A percentile compares a stretch with the other conserved stretches of the same genome.
phyloP scores from a whole-genome alignment of 192 early-diverging fungal genomes.

The Backusella australiensis region DNA sequence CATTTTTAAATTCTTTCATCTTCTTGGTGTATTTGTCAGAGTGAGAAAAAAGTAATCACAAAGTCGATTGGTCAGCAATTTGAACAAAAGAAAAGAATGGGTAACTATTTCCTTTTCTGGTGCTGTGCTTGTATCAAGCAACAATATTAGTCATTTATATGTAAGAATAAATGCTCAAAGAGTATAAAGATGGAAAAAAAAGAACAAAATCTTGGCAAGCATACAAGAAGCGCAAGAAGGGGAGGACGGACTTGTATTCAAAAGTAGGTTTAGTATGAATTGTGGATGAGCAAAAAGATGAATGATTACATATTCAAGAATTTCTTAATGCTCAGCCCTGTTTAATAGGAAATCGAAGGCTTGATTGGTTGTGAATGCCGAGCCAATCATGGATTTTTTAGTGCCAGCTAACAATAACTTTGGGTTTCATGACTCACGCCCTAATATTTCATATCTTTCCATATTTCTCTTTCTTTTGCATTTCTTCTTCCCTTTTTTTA shows the following conservation, averaged over 20 bases:
- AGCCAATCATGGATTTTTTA: not conserved
- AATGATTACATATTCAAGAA: not conserved
- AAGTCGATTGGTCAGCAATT: not conserved
- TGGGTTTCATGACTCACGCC: not conserved
- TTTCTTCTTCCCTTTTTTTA: not conserved
- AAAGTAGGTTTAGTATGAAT: not conserved
- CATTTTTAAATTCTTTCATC: too few species aligned
- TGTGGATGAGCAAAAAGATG: too few species aligned
- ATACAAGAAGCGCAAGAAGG: not conserved
- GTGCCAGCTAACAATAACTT: not conserved
- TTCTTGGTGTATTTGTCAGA: not conserved
- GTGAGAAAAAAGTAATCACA: not conserved
- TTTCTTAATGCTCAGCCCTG: not conserved
- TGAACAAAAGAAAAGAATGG: not conserved
- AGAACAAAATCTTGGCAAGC: not conserved
- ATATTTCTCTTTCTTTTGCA: not conserved
- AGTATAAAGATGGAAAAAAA: too few species aligned
- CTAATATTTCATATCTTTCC: not conserved
- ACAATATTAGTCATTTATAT: not conserved
- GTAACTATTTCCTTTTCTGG: not conserved
- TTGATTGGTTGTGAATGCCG: not conserved
- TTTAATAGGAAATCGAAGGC: not conserved
- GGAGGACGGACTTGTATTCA: not conserved
- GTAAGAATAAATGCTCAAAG: too few species aligned
- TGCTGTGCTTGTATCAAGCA: too few species aligned